These are phyloP conservation scores for Calamus simplicifolius DNA, from an alignment of 176 grass and related monocot genomes.

Conservation along the genomic window DNA sequence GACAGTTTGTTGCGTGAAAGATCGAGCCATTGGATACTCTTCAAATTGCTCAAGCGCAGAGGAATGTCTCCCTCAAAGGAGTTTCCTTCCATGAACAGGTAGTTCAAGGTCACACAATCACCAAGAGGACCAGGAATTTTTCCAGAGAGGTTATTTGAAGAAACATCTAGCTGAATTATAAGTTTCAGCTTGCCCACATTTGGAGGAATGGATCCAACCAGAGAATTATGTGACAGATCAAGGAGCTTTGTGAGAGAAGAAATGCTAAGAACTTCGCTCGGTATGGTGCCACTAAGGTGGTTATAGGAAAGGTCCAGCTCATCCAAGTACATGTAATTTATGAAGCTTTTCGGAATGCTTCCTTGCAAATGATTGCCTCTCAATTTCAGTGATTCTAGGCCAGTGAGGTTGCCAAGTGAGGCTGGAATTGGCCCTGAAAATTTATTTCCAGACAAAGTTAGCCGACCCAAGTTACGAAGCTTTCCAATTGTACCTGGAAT, in stretches of 20 bases:
- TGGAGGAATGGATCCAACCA: conserved; percentile 19
- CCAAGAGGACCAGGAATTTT: conserved; percentile 37
- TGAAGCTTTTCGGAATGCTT: not conserved
- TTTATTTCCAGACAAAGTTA: not conserved
- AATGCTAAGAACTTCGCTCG: too few species aligned
- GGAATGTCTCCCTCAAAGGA: conserved; percentile 34
- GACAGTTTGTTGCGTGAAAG: conserved; percentile 25
- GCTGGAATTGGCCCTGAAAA: conserved; percentile 4
- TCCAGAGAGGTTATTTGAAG: not conserved
- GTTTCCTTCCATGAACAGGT: conserved; percentile 20
- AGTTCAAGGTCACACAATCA: conserved; percentile 25
- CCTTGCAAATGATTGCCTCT: not conserved
- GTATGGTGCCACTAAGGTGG: too few species aligned
- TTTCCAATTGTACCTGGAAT: conserved; percentile 8
- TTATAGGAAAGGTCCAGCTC: too few species aligned
- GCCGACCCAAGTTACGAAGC: not conserved
- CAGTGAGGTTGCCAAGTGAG: conserved; percentile 1
- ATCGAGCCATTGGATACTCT: conserved; percentile 4
- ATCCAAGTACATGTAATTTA: too few species aligned
- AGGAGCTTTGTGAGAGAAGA: not conserved
- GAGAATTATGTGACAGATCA: conserved; percentile 2
- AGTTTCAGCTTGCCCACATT: conserved; percentile 22
- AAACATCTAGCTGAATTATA: conserved; percentile 36
- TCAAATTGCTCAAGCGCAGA: conserved; percentile 30
- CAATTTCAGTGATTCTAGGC: not conserved